Conservation (phyloP, 768 basidiomycete genomes). For the Auricularia sp. region DNA sequence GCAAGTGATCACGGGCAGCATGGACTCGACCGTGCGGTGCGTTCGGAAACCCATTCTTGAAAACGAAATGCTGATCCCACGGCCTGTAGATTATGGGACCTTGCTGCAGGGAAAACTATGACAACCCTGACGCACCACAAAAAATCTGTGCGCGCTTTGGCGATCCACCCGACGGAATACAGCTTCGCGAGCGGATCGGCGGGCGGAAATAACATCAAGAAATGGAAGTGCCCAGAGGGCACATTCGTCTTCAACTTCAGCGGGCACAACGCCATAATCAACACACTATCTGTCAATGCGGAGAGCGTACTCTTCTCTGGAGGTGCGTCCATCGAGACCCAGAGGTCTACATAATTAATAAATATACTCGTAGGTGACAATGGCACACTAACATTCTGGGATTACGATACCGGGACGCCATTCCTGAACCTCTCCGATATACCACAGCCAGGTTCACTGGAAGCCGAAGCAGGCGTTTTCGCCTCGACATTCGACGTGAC, state of each 20-base stretch:
- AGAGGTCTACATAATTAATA: neutral
- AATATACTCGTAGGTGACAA: constrained; percentile 55
- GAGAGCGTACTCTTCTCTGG: constrained; percentile 98
- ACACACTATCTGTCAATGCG: constrained; percentile 84
- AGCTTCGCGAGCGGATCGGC: constrained; percentile 92
- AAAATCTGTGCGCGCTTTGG: constrained; percentile 89
- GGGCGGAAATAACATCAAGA: constrained; percentile 99
- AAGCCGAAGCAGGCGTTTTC: constrained; percentile 94
- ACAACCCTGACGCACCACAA: constrained; percentile 98
- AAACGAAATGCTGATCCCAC: neutral
- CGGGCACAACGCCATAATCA: constrained; percentile 96
- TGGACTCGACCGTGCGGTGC: constrained; percentile 93
- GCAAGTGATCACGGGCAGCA: constrained; percentile 94
- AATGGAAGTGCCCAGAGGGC: constrained; percentile 98
- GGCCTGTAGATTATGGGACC: constrained; percentile 73
- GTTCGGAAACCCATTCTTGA: constrained; percentile 11
- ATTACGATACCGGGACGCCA: constrained; percentile 86
- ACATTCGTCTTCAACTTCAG: constrained; percentile 92
- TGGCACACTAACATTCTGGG: constrained; percentile 86
- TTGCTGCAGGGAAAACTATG: constrained; percentile 96
- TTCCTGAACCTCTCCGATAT: constrained; percentile 92
- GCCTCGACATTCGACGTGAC: constrained; percentile 96
- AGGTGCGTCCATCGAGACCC: constrained; percentile 37
- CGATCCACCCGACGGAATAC: constrained; percentile 94
- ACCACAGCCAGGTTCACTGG: constrained; percentile 94